Evolutionary conservation across 2,329 filamentous ascomycete genomes (phyloP), one percentile per base, ranked within the genome.

Genomic region (Verticillium albo-atrum): DNA sequence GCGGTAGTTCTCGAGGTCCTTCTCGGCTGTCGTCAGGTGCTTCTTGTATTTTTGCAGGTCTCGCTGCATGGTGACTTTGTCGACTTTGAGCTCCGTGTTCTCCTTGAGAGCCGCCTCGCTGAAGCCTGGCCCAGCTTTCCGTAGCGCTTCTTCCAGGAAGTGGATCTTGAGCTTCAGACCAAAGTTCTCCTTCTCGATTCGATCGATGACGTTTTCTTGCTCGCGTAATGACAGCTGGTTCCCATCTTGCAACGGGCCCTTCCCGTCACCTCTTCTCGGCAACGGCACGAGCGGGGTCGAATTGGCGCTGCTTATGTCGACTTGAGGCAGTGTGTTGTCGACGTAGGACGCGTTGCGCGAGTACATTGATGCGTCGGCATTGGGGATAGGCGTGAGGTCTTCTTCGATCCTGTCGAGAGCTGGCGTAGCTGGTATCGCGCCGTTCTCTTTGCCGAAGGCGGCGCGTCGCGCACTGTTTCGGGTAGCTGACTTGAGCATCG

Each of bases 121-220:
- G 78, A 93, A 95, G 58, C 93, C 92, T 7, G 91, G 92, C 1
- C 94, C 94, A 58, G 89, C 86, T 72, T 96, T 97, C 57, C 89
- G 86, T 55, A 99, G 77, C 15, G 91, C 91, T 67, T 98, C 92
- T 72, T 99, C 92, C 59, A 99, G 82, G 72, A 96, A 99, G 74
- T 98, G 92, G 57, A 98, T 97, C 74, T 97, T 97, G 67, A 98
- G 83, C 75, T 98, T 98, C 58, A 99, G 81, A 26, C 92, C 92
- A 71, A 98, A 99, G 71, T 99, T 99, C 71, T 98, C 95, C 78
- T 99, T 99, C 71, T 97, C 92, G 67, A 99, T 94, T 70, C 91
- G 91, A 76, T 97, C 91, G 67, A 99, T 94, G 65, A 95, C 90
- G 66, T 92, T 92, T 75, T 98, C 95, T 74, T 99, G 95, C 71